Conservation (phyloP, 2,329 filamentous ascomycete species). For the Exserohilum rostratum region DNA sequence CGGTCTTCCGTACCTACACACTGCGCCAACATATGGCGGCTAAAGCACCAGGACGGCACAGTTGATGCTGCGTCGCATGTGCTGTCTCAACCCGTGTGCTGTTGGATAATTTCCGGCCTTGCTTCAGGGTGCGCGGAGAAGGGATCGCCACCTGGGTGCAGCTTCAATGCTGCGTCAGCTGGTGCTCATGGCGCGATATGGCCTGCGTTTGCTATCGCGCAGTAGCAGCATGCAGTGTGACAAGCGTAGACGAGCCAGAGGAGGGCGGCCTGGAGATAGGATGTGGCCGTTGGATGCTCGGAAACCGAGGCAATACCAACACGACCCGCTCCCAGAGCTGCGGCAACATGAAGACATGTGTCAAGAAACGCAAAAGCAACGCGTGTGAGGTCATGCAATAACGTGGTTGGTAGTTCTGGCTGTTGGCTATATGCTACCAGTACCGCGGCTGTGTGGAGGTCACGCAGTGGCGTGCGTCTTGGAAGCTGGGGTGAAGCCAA, state of each 20-base stretch:
- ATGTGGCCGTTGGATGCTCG: slow-evolving; percentile 9
- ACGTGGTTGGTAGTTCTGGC: no score
- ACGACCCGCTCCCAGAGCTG: slow-evolving; percentile 6
- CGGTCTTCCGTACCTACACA: slow-evolving; percentile 1
- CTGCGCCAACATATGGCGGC: slow-evolving; percentile 9
- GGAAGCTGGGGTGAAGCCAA: no score
- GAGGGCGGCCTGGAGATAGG: slow-evolving; percentile 15
- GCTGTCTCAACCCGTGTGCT: background rate
- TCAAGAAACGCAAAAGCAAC: slow-evolving; percentile 7
- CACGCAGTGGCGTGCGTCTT: no score
- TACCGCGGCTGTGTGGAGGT: no score
- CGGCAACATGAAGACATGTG: slow-evolving; percentile 17
- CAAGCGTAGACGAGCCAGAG: slow-evolving; percentile 5
- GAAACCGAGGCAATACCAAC: slow-evolving; percentile 17
- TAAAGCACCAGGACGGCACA: slow-evolving; percentile 5
- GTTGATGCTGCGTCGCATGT: background rate
- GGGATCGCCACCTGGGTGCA: slow-evolving; percentile 15
- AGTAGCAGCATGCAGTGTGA: slow-evolving; percentile 18
- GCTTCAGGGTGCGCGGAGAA: slow-evolving; percentile 17
- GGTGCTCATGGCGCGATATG: slow-evolving; percentile 9
- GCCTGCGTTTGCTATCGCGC: slow-evolving; percentile 12
- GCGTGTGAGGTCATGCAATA: background rate
- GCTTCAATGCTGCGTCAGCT: slow-evolving; percentile 18
- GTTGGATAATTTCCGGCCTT: slow-evolving; percentile 26
- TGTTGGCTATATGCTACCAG: no score